These are phyloP conservation scores for Pseudogymnoascus sp. DNA, from an alignment of 2,329 filamentous ascomycete genomes.

Conservation along the genomic window DNA sequence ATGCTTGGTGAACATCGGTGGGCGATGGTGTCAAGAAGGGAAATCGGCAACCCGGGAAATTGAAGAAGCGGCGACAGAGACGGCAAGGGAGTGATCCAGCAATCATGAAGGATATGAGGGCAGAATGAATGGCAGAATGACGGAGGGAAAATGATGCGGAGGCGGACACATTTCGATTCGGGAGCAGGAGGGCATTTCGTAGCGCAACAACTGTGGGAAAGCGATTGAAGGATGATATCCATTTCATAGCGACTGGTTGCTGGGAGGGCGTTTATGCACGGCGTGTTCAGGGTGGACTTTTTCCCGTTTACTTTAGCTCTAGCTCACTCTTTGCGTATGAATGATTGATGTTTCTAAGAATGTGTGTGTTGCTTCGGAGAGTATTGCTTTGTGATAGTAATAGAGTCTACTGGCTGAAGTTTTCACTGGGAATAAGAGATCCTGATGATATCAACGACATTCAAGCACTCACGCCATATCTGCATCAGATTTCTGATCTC, in stretches of 20 bases:
- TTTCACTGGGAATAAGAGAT: neutral
- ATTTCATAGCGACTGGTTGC: slow-evolving; percentile 5
- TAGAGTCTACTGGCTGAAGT: neutral
- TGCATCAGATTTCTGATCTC: neutral
- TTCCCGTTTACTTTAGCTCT: neutral
- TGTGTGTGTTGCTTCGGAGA: neutral
- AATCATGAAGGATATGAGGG: neutral
- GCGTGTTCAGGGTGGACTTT: slow-evolving; percentile 1
- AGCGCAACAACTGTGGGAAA: slow-evolving; percentile 5
- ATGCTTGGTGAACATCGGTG: slow-evolving; percentile 61
- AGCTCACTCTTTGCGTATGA: neutral
- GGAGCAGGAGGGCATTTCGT: neutral
- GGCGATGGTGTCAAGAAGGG: slow-evolving; percentile 12
- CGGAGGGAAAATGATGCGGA: neutral
- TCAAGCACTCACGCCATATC: neutral
- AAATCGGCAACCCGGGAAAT: slow-evolving; percentile 32
- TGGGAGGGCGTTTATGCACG: slow-evolving; percentile 2
- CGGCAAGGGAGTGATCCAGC: neutral
- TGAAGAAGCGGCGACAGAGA: slow-evolving; percentile 31
- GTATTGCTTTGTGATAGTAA: neutral
- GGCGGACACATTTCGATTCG: neutral
- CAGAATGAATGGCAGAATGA: neutral
- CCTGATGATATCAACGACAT: neutral
- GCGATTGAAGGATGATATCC: slow-evolving; percentile 6
- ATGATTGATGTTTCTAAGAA: neutral